A percentile compares a stretch with the other conserved stretches of the same genome.
Evolutionary conservation across 176 grass and related monocot species (phyloP).

Genomic region (Cocos nucifera): DNA sequence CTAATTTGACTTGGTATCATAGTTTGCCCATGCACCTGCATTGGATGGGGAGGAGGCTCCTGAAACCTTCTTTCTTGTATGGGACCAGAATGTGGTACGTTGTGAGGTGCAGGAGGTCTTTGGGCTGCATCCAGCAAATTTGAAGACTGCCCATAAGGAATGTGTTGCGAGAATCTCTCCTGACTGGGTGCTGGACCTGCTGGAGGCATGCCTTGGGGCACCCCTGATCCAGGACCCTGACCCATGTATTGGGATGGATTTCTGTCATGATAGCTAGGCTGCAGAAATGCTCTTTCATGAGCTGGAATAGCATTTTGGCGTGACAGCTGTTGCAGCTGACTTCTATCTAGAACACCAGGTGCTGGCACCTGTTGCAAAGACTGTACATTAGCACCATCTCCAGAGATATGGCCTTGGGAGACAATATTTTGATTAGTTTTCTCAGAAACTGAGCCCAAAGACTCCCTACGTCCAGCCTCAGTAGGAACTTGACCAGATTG

Average conservation of each 20-base stretch:
- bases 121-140: conserved; percentile 3
- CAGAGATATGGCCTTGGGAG: neutral
- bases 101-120: conserved; percentile 33
- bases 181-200: neutral
- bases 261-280: conserved; percentile 11
- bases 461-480: no score
- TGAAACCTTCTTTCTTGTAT: conserved; percentile 10
- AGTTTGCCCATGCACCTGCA: conserved; percentile 9
- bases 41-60: conserved; percentile 21
- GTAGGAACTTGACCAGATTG: no score
- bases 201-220: conserved; percentile 19
- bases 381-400: conserved; percentile 1
- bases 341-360: conserved; percentile 23
- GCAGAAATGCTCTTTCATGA: conserved; percentile 6
- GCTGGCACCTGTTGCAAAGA: conserved; percentile 10
- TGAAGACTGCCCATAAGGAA: conserved; percentile 11
- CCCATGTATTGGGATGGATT: neutral
- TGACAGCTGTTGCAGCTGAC: conserved; percentile 30
- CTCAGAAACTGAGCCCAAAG: no score
- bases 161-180: conserved; percentile 16
- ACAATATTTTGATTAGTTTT: no score
- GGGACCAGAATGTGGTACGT: conserved; percentile 20
- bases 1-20: conserved; percentile 4
- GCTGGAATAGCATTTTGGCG: conserved; percentile 16
- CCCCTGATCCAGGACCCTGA: conserved; percentile 16